These are phyloP conservation scores for Olyra latifolia DNA, from an alignment of 176 grass and related monocot genomes.

Conservation along the genomic window DNA sequence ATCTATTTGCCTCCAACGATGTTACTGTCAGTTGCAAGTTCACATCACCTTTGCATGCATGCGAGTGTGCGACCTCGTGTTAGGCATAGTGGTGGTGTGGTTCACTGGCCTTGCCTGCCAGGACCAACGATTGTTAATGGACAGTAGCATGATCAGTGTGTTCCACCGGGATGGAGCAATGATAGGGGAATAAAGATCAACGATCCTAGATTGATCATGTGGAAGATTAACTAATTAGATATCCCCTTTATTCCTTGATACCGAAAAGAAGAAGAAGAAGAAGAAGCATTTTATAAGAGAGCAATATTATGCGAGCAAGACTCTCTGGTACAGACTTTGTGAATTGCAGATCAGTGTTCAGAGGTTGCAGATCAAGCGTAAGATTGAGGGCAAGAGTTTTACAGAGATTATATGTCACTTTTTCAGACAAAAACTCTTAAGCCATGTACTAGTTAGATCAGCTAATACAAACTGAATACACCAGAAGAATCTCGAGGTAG, in stretches of 20 bases:
- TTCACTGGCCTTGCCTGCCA: slow-evolving; percentile 15
- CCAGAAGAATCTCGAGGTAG: neutral
- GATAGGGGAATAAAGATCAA: slow-evolving; percentile 18
- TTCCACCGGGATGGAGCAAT: neutral
- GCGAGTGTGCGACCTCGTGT: slow-evolving; percentile 15
- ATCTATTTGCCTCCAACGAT: neutral
- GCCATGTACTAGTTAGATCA: neutral
- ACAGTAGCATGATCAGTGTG: neutral
- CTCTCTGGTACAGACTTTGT: neutral
- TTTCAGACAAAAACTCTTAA: neutral
- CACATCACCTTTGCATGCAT: slow-evolving; percentile 27
- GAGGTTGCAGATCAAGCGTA: too few relatives aligned
- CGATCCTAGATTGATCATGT: neutral
- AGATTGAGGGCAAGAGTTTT: neutral
- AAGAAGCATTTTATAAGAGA: neutral
- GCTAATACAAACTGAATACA: neutral
- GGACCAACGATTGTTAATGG: neutral
- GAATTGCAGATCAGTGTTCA: neutral
- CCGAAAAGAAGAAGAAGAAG: neutral
- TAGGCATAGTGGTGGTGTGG: slow-evolving; percentile 31
- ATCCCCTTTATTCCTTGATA: neutral
- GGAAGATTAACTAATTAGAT: neutral
- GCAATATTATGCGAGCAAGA: neutral
- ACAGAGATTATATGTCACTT: neutral
- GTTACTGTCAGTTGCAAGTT: slow-evolving; percentile 21